Base-by-base conservation (phyloP, 2,329 filamentous ascomycete species). In the Scytalidium lignicola region DNA sequence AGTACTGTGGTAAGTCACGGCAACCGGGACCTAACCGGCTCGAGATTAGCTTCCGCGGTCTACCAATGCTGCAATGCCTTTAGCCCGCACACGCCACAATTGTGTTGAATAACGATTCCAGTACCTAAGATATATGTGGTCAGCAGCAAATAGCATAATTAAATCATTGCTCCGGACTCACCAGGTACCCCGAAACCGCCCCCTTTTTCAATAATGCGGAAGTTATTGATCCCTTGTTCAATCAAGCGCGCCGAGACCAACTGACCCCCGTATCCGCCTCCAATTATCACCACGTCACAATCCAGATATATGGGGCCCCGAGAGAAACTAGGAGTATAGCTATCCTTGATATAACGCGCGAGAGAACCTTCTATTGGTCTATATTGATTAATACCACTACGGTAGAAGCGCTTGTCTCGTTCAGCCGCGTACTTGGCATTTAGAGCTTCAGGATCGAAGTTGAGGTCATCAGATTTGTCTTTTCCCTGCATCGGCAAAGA, bases 101-200 rank as follows among this genome's bases (percentile, higher is more conserved):
- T 28, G n/a, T n/a, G n/a, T n/a, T n/a, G n/a, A n/a, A n/a, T n/a
- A n/a, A n/a, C n/a, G n/a, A n/a, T n/a, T n/a, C n/a, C n/a, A n/a
- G n/a, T n/a, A n/a, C n/a, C n/a, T n/a, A n/a, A n/a, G n/a, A n/a
- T n/a, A n/a, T n/a, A n/a, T n/a, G n/a, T n/a, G n/a, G n/a, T n/a
- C n/a, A n/a, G n/a, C n/a, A n/a, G n/a, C n/a, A n/a, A n/a, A n/a
- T n/a, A n/a, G n/a, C n/a, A n/a, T n/a, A n/a, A n/a, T n/a, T n/a
- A n/a, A n/a, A n/a, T 37, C 5, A 37, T 37, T 13, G 7, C n/a
- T 17, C 32, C 7, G 15, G 15, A n/a, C 32, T 15, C n/a, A 37
- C 64, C 73, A 75, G 1, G 70, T 73, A 0, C 73, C 72, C 73
- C 72, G 57, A 74, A 74, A 9, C 69, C 71, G 3, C 69, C 71